Conservation (phyloP, 768 basidiomycete species). For the Paxillus involutus region DNA sequence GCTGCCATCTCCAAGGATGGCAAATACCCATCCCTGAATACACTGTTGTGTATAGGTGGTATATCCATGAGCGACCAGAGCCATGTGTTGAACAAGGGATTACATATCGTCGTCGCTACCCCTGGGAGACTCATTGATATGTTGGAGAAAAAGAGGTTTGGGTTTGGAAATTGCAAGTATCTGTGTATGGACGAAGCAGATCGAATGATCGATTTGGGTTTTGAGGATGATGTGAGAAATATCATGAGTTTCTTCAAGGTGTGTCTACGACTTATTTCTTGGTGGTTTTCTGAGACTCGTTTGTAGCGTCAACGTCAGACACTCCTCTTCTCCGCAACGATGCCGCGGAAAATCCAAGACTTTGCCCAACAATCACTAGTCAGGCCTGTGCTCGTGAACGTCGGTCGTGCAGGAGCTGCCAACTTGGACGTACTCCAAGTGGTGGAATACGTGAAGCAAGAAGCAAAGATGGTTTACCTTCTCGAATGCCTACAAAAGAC, state of each 20-base stretch:
- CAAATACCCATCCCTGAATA: slow-evolving; percentile 82
- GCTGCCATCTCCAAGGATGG: slow-evolving; percentile 75
- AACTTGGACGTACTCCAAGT: slow-evolving; percentile 95
- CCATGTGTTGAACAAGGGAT: slow-evolving; percentile 84
- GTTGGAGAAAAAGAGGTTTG: slow-evolving; percentile 93
- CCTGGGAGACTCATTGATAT: slow-evolving; percentile 97
- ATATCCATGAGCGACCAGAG: slow-evolving; percentile 99
- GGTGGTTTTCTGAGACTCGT: slow-evolving; percentile 5
- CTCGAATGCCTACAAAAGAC: slow-evolving; percentile 98
- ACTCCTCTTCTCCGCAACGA: slow-evolving; percentile 95
- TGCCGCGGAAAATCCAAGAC: slow-evolving; percentile 99
- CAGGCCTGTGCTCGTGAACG: slow-evolving; percentile 92
- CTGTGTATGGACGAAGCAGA: slow-evolving; percentile 99
- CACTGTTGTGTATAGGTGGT: slow-evolving; percentile 93
- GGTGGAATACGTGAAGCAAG: slow-evolving; percentile 98
- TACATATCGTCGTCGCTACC: slow-evolving; percentile 96
- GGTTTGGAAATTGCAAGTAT: slow-evolving; percentile 92
- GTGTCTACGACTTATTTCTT: slow-evolving; percentile 14
- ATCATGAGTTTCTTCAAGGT: slow-evolving; percentile 99
- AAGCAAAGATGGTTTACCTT: slow-evolving; percentile 99
- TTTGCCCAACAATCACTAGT: slow-evolving; percentile 98
- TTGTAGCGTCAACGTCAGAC: slow-evolving; percentile 92
- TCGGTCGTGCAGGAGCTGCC: slow-evolving; percentile 96
- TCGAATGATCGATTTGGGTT: slow-evolving; percentile 98
- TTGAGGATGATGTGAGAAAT: slow-evolving; percentile 97